phyloP scores from a whole-genome alignment of 495 filamentous ascomycete species.

The Hypoxylon intermedium region DNA sequence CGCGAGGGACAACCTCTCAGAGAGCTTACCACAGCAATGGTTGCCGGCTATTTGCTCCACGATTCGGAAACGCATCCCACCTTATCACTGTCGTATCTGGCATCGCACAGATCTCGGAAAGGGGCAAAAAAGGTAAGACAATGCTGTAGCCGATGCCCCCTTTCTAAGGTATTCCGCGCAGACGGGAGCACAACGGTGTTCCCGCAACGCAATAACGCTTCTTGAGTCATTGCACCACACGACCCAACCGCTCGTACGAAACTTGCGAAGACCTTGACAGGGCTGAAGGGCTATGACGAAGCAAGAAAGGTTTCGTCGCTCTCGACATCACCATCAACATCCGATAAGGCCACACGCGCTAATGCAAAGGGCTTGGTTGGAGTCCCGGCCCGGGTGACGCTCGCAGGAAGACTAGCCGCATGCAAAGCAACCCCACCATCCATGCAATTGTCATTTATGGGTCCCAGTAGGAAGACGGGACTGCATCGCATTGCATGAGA shows the following conservation, averaged over 20 bases:
- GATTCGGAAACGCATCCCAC: background rate
- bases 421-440: conserved; percentile 34
- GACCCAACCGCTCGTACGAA: background rate
- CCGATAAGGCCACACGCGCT: conserved; percentile 17
- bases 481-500: conserved; percentile 32
- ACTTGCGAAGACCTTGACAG: background rate
- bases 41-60: conserved; percentile 7
- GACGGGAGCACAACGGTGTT: background rate
- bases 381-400: conserved; percentile 32
- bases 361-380: conserved; percentile 19
- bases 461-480: conserved; percentile 16
- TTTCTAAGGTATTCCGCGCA: conserved; percentile 8
- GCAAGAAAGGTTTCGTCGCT: conserved; percentile 16
- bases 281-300: conserved; percentile 25
- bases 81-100: conserved; percentile 6
- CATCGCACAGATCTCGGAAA: conserved; percentile 6
- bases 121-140: background rate
- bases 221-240: background rate
- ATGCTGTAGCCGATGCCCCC: background rate
- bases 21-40: conserved; percentile 10
- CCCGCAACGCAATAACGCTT: background rate
- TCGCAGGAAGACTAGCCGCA: conserved; percentile 34
- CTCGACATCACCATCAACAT: conserved; percentile 16
- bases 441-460: conserved; percentile 25
- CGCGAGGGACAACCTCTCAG: background rate